phyloP scores from a whole-genome alignment of 345 rosid species.

The Eutrema heterophyllum region DNA sequence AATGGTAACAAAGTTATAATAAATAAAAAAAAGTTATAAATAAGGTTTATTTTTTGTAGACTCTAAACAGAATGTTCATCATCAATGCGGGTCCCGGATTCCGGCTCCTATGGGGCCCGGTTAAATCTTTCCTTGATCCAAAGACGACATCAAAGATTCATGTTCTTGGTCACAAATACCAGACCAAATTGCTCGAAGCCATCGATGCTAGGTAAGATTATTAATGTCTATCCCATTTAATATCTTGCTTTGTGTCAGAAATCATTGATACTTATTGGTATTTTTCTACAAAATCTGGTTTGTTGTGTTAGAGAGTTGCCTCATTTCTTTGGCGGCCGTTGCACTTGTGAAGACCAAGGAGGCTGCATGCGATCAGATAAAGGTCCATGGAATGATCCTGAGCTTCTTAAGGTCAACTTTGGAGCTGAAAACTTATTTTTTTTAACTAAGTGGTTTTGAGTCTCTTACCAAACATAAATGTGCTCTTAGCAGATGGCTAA shows the following conservation, averaged over 20 bases:
- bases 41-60: conserved; percentile 30
- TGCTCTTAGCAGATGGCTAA: conserved; percentile 45
- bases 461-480: background rate
- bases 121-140: conserved; percentile 79
- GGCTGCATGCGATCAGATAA: conserved; percentile 96
- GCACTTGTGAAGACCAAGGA: conserved; percentile 81
- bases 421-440: background rate
- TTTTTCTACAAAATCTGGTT: background rate
- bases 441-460: background rate
- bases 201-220: conserved; percentile 64
- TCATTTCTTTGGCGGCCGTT: conserved; percentile 80
- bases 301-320: conserved; percentile 75
- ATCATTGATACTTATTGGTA: background rate
- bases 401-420: conserved; percentile 58
- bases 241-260: background rate
- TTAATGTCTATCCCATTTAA: background rate
- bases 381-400: conserved; percentile 98
- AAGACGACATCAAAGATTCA: conserved; percentile 86
- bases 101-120: conserved; percentile 80
- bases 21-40: too few relatives aligned
- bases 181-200: conserved; percentile 79
- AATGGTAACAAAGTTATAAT: background rate
- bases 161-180: conserved; percentile 93
- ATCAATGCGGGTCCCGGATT: conserved; percentile 93
- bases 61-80: conserved; percentile 90